Conservation (phyloP, 805 yeast genomes). For the Cyberlindnera mrakii region DNA sequence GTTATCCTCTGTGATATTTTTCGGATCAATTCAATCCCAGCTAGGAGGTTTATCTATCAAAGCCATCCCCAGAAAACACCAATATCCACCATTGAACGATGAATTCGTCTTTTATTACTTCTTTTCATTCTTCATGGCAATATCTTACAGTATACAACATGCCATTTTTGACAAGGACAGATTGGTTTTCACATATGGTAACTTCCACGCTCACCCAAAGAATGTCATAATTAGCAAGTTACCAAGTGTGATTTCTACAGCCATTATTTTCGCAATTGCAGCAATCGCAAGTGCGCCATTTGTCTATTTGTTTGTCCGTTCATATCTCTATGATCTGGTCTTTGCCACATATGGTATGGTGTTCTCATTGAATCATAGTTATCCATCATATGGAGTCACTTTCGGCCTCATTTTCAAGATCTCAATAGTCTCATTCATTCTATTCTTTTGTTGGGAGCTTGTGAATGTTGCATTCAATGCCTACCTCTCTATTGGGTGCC, state of each 20-base stretch:
- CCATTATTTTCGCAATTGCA: constrained; percentile 29
- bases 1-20: constrained; percentile 22
- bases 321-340: constrained; percentile 35
- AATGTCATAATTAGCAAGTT: constrained; percentile 23
- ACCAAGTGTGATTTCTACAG: constrained; percentile 31
- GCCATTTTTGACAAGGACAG: constrained; percentile 49
- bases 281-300: constrained; percentile 31
- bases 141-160: constrained; percentile 45
- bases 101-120: constrained; percentile 45
- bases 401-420: constrained; percentile 26
- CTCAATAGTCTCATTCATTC: constrained; percentile 29
- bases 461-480: constrained; percentile 55
- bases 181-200: constrained; percentile 37
- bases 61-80: constrained; percentile 31
- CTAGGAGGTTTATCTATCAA: constrained; percentile 17
- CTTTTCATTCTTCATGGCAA: constrained; percentile 33
- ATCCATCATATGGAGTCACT: constrained; percentile 35
- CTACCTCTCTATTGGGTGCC: constrained; percentile 65
- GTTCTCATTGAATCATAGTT: constrained; percentile 32
- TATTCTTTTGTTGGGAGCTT: constrained; percentile 44
- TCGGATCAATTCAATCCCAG: constrained; percentile 17
- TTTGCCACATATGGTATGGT: constrained; percentile 26
- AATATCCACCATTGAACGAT: constrained; percentile 37
- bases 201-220: constrained; percentile 34
- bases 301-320: constrained; percentile 34